Evolutionary conservation across 192 early-diverging fungal species (phyloP).

Genomic region (Rhizophagus sp.): DNA sequence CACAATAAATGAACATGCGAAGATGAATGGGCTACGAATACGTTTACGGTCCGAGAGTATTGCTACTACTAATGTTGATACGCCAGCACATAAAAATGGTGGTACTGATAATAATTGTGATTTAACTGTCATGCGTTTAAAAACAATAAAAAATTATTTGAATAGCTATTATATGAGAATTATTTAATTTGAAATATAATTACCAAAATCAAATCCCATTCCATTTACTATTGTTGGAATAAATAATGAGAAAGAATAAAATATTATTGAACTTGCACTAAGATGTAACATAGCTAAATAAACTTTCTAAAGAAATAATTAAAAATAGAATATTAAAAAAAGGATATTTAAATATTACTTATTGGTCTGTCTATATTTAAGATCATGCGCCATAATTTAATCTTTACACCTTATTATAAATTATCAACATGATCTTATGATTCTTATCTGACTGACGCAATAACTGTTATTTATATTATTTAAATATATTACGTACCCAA

Average conservation of each 20-base stretch:
- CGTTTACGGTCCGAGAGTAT: neutral
- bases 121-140: conserved; percentile 1
- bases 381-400: too few relatives aligned
- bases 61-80: neutral
- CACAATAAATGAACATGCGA: neutral
- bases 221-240: conserved; percentile 72
- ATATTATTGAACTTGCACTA: conserved; percentile 60
- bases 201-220: conserved; percentile 57
- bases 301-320: conserved; percentile 32
- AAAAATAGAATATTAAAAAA: conserved; percentile 25
- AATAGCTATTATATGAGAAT: neutral
- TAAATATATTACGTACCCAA: conserved; percentile 34
- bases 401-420: too few relatives aligned
- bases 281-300: conserved; percentile 59
- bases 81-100: conserved; percentile 32
- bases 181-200: neutral
- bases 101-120: conserved; percentile 32
- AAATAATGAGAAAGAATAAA: conserved; percentile 68
- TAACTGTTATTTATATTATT: too few relatives aligned
- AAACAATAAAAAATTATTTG: neutral
- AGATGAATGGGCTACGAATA: neutral
- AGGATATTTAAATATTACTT: too few relatives aligned
- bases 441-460: too few relatives aligned
- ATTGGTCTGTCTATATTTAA: too few relatives aligned
- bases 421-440: too few relatives aligned